Base-by-base conservation (phyloP, 2,329 filamentous ascomycete species). In the Penicillium sp. region DNA sequence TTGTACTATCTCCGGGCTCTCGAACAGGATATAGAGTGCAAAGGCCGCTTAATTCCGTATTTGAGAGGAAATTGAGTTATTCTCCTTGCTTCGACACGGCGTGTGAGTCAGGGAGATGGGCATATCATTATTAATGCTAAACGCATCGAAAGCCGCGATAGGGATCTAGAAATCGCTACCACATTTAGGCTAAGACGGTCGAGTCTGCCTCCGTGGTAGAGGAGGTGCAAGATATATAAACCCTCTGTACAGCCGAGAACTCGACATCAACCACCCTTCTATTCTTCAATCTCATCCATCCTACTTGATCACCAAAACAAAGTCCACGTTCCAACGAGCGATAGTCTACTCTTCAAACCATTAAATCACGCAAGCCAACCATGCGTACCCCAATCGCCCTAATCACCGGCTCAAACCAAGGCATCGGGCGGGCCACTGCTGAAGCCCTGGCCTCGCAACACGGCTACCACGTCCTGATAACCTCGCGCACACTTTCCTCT, bases 371-470 rank as follows among this genome's bases (percentile, higher is more conserved):
- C 1, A 0, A 38, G 2, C 1, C 13, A 41, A 41, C 1, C 11
- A 11, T 5, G 5, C 13, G 1, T 2, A 41, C 51, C 44, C 51
- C 51, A 15, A 23, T 45, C 21, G 51, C 44, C 23, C 51, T 54
- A 35, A 45, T 54, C 38, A 54, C 51, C 51, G 51, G 51, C 51
- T 35, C 51, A 54, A 54, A 29, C 31, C 51, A 54, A 45, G 51
- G 51, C 21, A 54, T 54, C 38, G 51, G 51, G 38, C 51, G 41
- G 15, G 35, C 51, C 31, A 45, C 35, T 5, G 38, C 51, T 15
- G 19, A 54, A 54, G n/a, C 19, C 38, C 51, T 54, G 11, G 51
- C 51, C 21, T 26, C 35, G 2, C 23, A 54, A n/a, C 38, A 54
- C 38, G 44, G 29, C 23, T 54, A 45, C 51, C 51, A 54, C 51